These are phyloP conservation scores for Seiridium unicorne DNA, from an alignment of 2,329 filamentous ascomycete species.

Conservation along the genomic window DNA sequence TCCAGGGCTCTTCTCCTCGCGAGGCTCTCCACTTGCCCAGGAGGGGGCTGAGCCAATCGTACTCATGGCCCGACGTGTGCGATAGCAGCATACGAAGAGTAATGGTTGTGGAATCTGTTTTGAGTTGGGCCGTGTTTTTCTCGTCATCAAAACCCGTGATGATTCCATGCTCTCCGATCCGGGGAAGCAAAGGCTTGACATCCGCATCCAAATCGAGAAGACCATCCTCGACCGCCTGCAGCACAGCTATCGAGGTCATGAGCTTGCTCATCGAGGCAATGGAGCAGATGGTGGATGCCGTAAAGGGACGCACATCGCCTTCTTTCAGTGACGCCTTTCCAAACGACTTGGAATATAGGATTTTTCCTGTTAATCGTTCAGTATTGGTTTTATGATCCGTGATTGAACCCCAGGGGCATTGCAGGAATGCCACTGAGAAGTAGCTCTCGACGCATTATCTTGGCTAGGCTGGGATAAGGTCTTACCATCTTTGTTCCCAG, in stretches of 20 bases:
- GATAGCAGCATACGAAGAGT: conserved; percentile 51
- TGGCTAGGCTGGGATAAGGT: too few species aligned
- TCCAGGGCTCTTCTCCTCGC: conserved; percentile 17
- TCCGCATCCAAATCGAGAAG: conserved; percentile 44
- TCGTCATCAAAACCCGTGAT: conserved; percentile 44
- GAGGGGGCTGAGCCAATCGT: conserved; percentile 37
- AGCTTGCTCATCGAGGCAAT: conserved; percentile 38
- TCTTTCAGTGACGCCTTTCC: conserved; percentile 19
- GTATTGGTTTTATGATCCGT: neutral
- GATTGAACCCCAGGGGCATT: too few species aligned
- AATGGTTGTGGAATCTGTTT: conserved; percentile 33
- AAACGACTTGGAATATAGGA: conserved; percentile 20
- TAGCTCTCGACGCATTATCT: too few species aligned
- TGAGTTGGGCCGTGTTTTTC: conserved; percentile 34
- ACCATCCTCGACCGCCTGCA: conserved; percentile 55
- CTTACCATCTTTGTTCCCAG: neutral
- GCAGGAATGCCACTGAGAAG: neutral
- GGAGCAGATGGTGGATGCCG: conserved; percentile 16
- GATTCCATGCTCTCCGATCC: conserved; percentile 45
- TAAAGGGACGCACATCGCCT: conserved; percentile 19
- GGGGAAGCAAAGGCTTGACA: conserved; percentile 42
- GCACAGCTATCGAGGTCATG: conserved; percentile 46
- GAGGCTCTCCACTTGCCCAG: conserved; percentile 25
- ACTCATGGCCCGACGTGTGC: conserved; percentile 47
- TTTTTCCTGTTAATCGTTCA: conserved; percentile 14